Percentiles rank a stretch among this genome's conserved stretches.
Evolutionary conservation across 352 stramenopile species (phyloP).

Genomic region (Globisporangium solare): DNA sequence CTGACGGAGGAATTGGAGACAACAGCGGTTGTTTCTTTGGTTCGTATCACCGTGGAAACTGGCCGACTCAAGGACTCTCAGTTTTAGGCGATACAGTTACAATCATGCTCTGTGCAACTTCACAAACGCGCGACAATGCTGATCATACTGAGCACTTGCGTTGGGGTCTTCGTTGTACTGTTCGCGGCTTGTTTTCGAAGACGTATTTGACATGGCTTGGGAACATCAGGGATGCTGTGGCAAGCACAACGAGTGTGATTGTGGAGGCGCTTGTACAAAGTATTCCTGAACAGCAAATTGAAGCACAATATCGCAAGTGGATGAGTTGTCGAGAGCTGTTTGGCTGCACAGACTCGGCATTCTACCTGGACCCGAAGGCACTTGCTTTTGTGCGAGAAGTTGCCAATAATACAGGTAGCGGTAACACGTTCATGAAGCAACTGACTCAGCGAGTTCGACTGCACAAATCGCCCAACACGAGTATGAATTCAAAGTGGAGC

Average conservation of each 20-base stretch:
- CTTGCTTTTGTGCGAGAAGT: constrained; percentile 17
- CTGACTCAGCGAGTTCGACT: constrained; percentile 4
- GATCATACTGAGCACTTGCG: constrained; percentile 30
- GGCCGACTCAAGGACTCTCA: constrained; percentile 46
- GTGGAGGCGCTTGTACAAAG: constrained; percentile 37
- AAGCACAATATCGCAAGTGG: constrained; percentile 30
- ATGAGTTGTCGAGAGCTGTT: constrained; percentile 22
- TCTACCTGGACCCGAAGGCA: background rate
- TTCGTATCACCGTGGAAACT: constrained; percentile 42
- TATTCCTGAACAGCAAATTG: constrained; percentile 19
- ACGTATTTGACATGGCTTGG: constrained; percentile 20
- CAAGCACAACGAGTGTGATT: constrained; percentile 30
- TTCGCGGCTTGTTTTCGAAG: constrained; percentile 33
- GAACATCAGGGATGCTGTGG: constrained; percentile 26
- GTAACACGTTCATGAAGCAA: constrained; percentile 17
- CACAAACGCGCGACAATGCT: constrained; percentile 36
- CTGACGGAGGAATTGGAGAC: constrained; percentile 52
- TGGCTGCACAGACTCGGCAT: constrained; percentile 8
- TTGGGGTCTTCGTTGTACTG: constrained; percentile 61
- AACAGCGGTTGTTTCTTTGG: constrained; percentile 68
- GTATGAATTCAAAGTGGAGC: constrained; percentile 12
- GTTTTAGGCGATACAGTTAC: constrained; percentile 60
- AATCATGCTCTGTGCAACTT: constrained; percentile 60
- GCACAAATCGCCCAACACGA: constrained; percentile 14
- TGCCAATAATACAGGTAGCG: constrained; percentile 14